These are phyloP conservation scores for Colletotrichum abscissum DNA, from an alignment of 2,329 filamentous ascomycete genomes.

Conservation along the genomic window DNA sequence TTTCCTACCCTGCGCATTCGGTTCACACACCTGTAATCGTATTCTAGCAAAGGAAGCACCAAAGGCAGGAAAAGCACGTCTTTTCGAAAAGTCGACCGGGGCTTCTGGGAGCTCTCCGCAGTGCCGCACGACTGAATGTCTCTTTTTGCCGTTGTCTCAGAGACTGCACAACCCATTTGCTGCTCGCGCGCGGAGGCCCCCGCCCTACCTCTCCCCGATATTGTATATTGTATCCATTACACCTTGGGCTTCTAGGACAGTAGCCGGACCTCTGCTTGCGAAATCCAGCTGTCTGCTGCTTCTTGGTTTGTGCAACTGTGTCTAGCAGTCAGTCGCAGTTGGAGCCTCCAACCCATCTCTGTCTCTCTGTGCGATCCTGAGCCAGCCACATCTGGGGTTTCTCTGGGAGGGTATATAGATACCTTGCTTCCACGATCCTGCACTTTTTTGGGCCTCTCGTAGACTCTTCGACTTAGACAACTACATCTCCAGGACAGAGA, in stretches of 20 bases:
- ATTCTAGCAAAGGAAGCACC: slow-evolving; percentile 23
- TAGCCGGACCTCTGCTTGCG: slow-evolving; percentile 23
- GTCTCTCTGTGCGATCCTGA: slow-evolving; percentile 45
- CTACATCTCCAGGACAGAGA: background rate
- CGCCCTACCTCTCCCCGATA: slow-evolving; percentile 34
- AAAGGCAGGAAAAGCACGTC: slow-evolving; percentile 25
- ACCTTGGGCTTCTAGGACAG: slow-evolving; percentile 6
- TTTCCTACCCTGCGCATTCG: slow-evolving; percentile 14
- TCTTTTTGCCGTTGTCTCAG: slow-evolving; percentile 55
- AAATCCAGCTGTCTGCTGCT: slow-evolving; percentile 24
- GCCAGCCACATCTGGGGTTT: slow-evolving; percentile 42
- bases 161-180: slow-evolving; percentile 52
- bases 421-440: slow-evolving; percentile 46
- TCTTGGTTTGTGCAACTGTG: slow-evolving; percentile 33
- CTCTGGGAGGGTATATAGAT: slow-evolving; percentile 49
- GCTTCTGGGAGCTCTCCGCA: slow-evolving; percentile 45
- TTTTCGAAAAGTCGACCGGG: slow-evolving; percentile 40
- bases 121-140: slow-evolving; percentile 46
- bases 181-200: slow-evolving; percentile 41
- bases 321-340: slow-evolving; percentile 29
- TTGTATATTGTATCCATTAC: slow-evolving; percentile 39
- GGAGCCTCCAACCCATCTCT: slow-evolving; percentile 39
- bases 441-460: slow-evolving; percentile 38
- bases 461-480: slow-evolving; percentile 15
- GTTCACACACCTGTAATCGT: slow-evolving; percentile 23